These are phyloP conservation scores for Cicer judaicum DNA, from an alignment of 306 rosid species.

Conservation along the genomic window DNA sequence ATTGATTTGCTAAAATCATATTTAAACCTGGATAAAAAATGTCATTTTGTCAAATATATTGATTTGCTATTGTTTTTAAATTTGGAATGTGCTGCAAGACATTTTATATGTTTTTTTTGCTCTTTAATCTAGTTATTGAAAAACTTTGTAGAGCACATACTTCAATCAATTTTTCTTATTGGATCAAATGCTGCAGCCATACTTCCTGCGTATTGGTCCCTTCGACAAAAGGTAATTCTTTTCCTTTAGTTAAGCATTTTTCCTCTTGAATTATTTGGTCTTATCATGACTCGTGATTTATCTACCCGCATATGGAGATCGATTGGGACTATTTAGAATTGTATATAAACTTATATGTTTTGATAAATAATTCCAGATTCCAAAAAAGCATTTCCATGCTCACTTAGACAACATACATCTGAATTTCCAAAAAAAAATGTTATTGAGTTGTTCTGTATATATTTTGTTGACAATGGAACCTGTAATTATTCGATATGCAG, in stretches of 20 bases:
- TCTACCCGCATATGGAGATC: neutral
- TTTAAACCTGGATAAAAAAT: too few relatives aligned
- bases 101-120: neutral
- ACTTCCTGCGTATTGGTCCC: conserved; percentile 94
- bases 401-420: conserved; percentile 1
- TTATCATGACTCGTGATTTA: conserved; percentile 33
- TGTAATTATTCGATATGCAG: conserved; percentile 55
- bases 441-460: conserved; percentile 1
- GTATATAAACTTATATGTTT: conserved; percentile 4
- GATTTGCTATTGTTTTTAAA: conserved; percentile 19
- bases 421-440: neutral
- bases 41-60: conserved; percentile 24
- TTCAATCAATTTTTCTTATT: conserved; percentile 83
- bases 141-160: conserved; percentile 64
- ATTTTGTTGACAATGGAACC: conserved; percentile 30
- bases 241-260: conserved; percentile 3
- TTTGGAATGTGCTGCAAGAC: conserved; percentile 2
- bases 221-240: conserved; percentile 74
- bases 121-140: conserved; percentile 34
- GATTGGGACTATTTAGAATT: conserved; percentile 12
- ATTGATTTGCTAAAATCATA: too few relatives aligned
- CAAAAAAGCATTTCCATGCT: neutral
- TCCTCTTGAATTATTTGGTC: conserved; percentile 1
- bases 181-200: conserved; percentile 86
- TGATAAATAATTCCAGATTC: conserved; percentile 26